Conservation (phyloP, 2,329 filamentous ascomycete genomes). For the Neurospora sp. region DNA sequence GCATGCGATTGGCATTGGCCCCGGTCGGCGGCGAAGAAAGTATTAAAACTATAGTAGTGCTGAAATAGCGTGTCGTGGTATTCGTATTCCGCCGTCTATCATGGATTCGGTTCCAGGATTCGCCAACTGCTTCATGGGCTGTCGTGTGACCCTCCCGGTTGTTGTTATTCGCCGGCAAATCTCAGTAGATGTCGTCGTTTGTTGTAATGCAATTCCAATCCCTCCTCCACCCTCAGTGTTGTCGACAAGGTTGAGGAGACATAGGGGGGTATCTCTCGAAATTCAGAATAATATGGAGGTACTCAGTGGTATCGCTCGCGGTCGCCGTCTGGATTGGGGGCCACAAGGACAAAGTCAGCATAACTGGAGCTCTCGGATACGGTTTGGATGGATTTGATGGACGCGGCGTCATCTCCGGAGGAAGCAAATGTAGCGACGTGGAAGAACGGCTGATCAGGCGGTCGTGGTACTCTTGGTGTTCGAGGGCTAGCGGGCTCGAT, state of each 20-base stretch:
- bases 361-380: slow-evolving; percentile 25
- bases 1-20: neutral
- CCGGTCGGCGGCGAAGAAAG: neutral
- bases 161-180: neutral
- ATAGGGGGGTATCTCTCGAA: neutral
- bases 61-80: neutral
- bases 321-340: slow-evolving; percentile 30
- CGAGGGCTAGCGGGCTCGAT: slow-evolving; percentile 1
- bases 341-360: slow-evolving; percentile 33
- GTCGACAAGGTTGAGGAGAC: neutral
- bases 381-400: slow-evolving; percentile 14
- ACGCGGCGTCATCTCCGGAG: slow-evolving; percentile 11
- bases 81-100: neutral
- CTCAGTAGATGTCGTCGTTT: neutral
- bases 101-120: neutral
- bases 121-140: neutral
- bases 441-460: slow-evolving; percentile 7
- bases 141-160: neutral
- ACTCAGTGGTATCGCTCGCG: slow-evolving; percentile 27
- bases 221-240: neutral
- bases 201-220: neutral
- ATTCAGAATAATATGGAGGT: neutral
- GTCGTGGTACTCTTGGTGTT: slow-evolving; percentile 2
- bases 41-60: neutral
- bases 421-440: neutral